Evolutionary conservation across 495 filamentous ascomycete species (phyloP), one percentile per base, ranked within the genome.

Genomic region (Acidomyces sp.): DNA sequence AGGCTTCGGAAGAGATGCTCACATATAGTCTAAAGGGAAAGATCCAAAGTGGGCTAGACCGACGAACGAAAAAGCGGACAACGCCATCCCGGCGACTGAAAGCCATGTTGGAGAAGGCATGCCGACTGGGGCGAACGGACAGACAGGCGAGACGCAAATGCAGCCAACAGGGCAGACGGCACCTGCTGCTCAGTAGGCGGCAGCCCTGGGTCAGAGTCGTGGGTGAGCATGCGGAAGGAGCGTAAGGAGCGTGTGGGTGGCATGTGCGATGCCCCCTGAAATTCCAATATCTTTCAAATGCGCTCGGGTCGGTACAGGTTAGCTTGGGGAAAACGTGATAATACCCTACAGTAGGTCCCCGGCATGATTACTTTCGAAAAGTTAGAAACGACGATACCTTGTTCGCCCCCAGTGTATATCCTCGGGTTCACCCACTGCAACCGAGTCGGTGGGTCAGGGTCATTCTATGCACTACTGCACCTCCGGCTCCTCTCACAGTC

Each of bases 21-120:
- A n/a, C n/a, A n/a, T n/a, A n/a, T n/a, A n/a, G 2, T n/a, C n/a
- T 30, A 32, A 23, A 52, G 48, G 48, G 90, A 74, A 80, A 46
- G 90, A 96, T 47, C 45, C 73, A 16, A 60, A 81, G 61, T 88
- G 80, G 82, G 75, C 66, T 30, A 56, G 57, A 41, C 43, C 66
- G 24, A 60, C 68, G 12, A 61, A 58, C 32, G 56, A 53, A 34
- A 51, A 49, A 20, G 29, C 39, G 7, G 23, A 47, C 29, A 21
- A 19, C 12, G 24, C 7, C 20, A 43, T 43, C 18, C 43, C 37
- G 3, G 23, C 42, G 19, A 38, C 37, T n/a, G 43, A 47, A 28
- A 38, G 32, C 34, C 38, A 52, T 35, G 41, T 21, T 3, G 48
- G 43, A 5, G 38, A 52, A 25, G 48, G 48, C 33, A 43, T 34